Evolutionary conservation across 805 yeast species (phyloP).

Genomic region (Tetrapisispora arboricola): DNA sequence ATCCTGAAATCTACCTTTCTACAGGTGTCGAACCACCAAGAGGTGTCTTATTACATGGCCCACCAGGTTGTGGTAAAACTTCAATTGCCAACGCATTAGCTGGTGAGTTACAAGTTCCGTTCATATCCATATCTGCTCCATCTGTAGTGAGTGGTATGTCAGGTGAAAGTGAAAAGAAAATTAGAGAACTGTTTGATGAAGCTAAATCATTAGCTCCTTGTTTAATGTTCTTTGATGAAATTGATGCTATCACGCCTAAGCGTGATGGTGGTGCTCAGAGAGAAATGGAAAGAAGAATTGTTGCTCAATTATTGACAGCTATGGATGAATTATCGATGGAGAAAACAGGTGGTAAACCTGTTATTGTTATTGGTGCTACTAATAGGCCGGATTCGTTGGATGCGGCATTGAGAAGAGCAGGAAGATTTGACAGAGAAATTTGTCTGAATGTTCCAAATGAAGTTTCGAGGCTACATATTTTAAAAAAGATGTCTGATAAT

Average conservation of each 20-base stretch:
- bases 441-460: slow-evolving; percentile 93
- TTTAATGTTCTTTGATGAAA: slow-evolving; percentile 86
- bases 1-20: slow-evolving; percentile 80
- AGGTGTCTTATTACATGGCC: slow-evolving; percentile 90
- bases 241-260: slow-evolving; percentile 96
- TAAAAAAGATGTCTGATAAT: slow-evolving; percentile 58
- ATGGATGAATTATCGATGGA: slow-evolving; percentile 88
- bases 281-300: slow-evolving; percentile 96
- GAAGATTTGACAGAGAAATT: slow-evolving; percentile 91
- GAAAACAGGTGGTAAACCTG: slow-evolving; percentile 87
- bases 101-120: slow-evolving; percentile 88
- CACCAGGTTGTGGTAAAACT: slow-evolving; percentile 98
- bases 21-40: slow-evolving; percentile 95
- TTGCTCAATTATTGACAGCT: slow-evolving; percentile 86
- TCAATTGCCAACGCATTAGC: slow-evolving; percentile 94
- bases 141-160: slow-evolving; percentile 97
- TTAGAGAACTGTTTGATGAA: slow-evolving; percentile 87
- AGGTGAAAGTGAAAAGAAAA: slow-evolving; percentile 94
- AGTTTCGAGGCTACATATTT: slow-evolving; percentile 61
- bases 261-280: slow-evolving; percentile 91
- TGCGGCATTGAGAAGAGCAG: slow-evolving; percentile 91
- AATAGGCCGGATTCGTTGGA: slow-evolving; percentile 94
- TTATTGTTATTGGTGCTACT: slow-evolving; percentile 90
- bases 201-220: slow-evolving; percentile 89
- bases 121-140: slow-evolving; percentile 85